A percentile compares a stretch with the other conserved stretches of the same genome.
Conservation (phyloP, 2,329 filamentous ascomycete species). For the Aspergillus intermedius region DNA sequence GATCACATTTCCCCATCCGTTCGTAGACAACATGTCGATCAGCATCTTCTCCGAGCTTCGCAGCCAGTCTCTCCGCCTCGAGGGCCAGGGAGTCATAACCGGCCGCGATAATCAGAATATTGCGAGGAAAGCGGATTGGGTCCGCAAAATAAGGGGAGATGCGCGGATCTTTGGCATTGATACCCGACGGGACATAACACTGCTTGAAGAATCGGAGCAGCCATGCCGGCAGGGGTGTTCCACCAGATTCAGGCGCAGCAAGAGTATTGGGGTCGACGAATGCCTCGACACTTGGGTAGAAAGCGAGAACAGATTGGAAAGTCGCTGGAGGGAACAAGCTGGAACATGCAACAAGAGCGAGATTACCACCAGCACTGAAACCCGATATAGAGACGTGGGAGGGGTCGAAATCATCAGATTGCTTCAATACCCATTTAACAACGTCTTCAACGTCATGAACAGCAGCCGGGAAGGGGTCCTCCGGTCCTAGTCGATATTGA, state of each 20-base stretch:
- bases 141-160: constrained; percentile 20
- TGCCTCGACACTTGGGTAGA: constrained; percentile 24
- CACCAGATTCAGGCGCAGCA: background rate
- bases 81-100: constrained; percentile 17
- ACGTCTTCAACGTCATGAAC: constrained; percentile 32
- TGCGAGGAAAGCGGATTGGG: constrained; percentile 13
- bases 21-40: constrained; percentile 14
- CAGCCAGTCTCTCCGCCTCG: constrained; percentile 20
- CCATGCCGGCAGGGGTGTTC: constrained; percentile 5
- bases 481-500: constrained; percentile 34
- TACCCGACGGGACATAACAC: constrained; percentile 17
- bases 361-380: constrained; percentile 37
- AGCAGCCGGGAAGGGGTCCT: constrained; percentile 33
- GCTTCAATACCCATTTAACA: constrained; percentile 25
- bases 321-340: constrained; percentile 10
- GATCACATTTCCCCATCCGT: constrained; percentile 24
- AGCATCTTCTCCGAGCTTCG: constrained; percentile 9
- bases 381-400: constrained; percentile 28
- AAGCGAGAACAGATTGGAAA: constrained; percentile 22
- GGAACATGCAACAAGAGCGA: constrained; percentile 26
- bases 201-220: constrained; percentile 17
- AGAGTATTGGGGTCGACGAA: background rate
- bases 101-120: constrained; percentile 19
- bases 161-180: constrained; percentile 14
- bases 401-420: constrained; percentile 24